phyloP scores from a whole-genome alignment of 2,329 filamentous ascomycete species.

The Lasiodiplodia sp. region DNA sequence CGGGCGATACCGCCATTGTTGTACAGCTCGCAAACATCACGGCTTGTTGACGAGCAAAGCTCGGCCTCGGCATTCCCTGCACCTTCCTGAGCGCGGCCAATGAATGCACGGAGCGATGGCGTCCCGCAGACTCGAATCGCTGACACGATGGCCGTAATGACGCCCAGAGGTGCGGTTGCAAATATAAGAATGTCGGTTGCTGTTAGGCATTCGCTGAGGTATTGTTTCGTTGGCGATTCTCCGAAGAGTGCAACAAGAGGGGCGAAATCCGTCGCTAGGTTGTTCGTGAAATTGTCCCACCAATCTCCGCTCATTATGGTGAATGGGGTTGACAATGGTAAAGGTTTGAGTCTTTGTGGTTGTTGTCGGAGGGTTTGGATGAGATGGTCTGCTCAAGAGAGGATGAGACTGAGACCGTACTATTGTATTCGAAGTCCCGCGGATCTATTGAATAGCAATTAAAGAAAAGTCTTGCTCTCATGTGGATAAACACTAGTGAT shows the following conservation, averaged over 20 bases:
- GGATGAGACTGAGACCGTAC: too few species aligned
- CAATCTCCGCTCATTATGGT: background rate
- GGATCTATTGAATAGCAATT: too few species aligned
- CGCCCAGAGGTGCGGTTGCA: conserved; percentile 47
- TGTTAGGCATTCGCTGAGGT: conserved; percentile 38
- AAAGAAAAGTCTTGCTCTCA: too few species aligned
- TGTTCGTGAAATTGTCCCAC: conserved; percentile 50
- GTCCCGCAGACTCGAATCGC: conserved; percentile 42
- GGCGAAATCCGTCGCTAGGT: conserved; percentile 46
- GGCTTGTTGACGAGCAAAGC: conserved; percentile 50
- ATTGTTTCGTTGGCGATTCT: conserved; percentile 42
- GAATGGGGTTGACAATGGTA: too few species aligned
- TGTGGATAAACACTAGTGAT: too few species aligned
- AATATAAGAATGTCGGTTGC: conserved; percentile 44
- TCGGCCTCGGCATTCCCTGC: conserved; percentile 47
- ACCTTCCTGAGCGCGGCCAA: conserved; percentile 51
- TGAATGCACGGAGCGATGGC: conserved; percentile 45
- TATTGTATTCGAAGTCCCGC: too few species aligned
- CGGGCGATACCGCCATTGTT: conserved; percentile 30
- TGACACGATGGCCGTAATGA: conserved; percentile 49
- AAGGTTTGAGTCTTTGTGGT: too few species aligned
- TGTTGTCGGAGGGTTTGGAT: too few species aligned
- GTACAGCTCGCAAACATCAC: conserved; percentile 35
- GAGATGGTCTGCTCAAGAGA: too few species aligned
- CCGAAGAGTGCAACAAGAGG: conserved; percentile 36